phyloP scores from a whole-genome alignment of 306 rosid species.

The Pachyrhizus erosus region DNA sequence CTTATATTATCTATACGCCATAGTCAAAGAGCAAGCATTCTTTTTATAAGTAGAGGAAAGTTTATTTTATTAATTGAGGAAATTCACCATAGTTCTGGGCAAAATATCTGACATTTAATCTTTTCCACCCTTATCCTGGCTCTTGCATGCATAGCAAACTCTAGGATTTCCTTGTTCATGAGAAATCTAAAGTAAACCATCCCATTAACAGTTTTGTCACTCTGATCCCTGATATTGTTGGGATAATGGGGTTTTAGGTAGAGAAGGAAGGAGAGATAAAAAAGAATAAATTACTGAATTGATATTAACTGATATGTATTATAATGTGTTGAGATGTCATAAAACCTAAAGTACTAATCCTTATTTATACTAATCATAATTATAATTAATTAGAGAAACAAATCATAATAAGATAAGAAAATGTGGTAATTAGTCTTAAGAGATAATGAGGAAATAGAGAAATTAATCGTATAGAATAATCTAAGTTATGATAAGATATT shows the following conservation, averaged over 20 bases:
- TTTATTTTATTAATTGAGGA: background rate
- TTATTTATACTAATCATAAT: background rate
- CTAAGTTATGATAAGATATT: background rate
- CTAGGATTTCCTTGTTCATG: slow-evolving; percentile 13
- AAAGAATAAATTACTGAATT: background rate
- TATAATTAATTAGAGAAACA: background rate
- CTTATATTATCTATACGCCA: slow-evolving; percentile 30
- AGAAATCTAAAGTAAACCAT: slow-evolving; percentile 16
- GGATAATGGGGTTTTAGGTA: background rate
- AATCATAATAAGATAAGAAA: background rate
- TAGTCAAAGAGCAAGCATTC: slow-evolving; percentile 15
- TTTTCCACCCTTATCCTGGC: background rate
- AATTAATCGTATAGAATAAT: background rate
- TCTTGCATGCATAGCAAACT: slow-evolving; percentile 13
- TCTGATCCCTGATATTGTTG: background rate
- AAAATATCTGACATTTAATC: slow-evolving; percentile 20
- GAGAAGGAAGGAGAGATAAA: background rate
- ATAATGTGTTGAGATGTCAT: background rate
- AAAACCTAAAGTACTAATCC: background rate
- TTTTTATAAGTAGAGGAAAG: background rate
- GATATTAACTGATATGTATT: background rate
- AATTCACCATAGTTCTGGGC: background rate
- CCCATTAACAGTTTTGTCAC: background rate
- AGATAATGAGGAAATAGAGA: background rate
- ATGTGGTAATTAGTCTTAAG: background rate